Base-by-base conservation (phyloP, 306 rosid species). In the Echinosophora koreensis region DNA sequence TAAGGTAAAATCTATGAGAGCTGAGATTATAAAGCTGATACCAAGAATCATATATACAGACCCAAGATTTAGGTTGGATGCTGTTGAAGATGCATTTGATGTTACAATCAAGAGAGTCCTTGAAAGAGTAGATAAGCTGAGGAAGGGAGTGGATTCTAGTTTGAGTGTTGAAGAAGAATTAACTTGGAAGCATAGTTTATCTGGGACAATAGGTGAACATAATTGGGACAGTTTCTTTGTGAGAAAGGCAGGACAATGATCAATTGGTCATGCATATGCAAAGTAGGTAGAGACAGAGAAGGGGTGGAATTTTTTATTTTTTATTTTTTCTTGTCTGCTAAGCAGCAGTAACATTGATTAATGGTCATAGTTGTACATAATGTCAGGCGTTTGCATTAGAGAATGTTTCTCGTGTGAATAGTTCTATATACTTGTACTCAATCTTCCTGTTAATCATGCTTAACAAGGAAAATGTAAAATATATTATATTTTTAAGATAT, bases 31-130 rank as follows among this genome's bases (percentile, higher is more conserved):
- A 14, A 73, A 77, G 73, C 65, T 89, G 10, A 87, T 87, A 17
- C 90, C 90, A 7, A 79, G 74, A 27, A 88, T 86, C 11, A 62
- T 85, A 42, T 91, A 91, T 62, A 79, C 71, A 41, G 81, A 88
- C 77, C 93, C 96, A 2, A 85, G 77, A 77, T 59, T 85, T 2
- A 81, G 77, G 67, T 73, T 84, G 32, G 68, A 74, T 78, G 61
- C 18, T 0, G 14, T 75, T 62, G 85, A 87, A 62, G 96, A 91
- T 81, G 92, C 93, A 32, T 89, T 87, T 70, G 89, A 87, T 79
- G 38, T 87, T 14, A 81, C 93, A 3, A 59, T 89, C 5, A 82
- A 84, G 73, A 80, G 86, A n/a, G 64, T 91, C 52, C 87, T 91
- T 42, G 81, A 84, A 17, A 89, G 89, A 17, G 61, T 87, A 35